Evolutionary conservation across 352 stramenopile species (phyloP), one percentile per base, ranked within the genome.

Genomic region (Pythium angustatum): DNA sequence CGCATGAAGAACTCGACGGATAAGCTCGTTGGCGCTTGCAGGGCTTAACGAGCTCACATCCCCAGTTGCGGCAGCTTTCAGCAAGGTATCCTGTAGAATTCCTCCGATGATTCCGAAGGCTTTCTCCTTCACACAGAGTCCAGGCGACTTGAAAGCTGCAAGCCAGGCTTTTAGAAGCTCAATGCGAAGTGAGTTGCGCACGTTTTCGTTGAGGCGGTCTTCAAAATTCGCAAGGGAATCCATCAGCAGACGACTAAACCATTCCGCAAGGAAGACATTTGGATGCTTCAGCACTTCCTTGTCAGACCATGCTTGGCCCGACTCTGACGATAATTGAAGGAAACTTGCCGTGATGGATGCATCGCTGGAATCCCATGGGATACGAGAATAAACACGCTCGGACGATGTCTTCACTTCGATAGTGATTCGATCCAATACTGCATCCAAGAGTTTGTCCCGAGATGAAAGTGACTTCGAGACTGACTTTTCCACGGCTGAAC

Each of bases 181-280:
- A 58, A 90, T 76, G 21, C 82, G 81, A 31, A 93, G 75, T 11
- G 73, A 58, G 55, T 86, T 82, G 10, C 87, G 80, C 7, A 74
- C 49, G 15, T 69, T 54, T 15, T 71, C 72, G 12, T 72, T 70
- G 4, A 91, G 55, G 19, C 66, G 55, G 24, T 76, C 58, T 41
- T 88, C 77, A 57, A 79, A 79, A 28, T 65, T 34, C 26, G 78
- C 69, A 9, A 91, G 68, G 1, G 72, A 78, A 30, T 91, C 77
- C 54, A 93, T 77, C 54, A 97, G 50, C 31, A 97, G 71, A 6
- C 74, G 75, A 57, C 81, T 96, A 51, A 94, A 79, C 85, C 84
- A 96, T 53, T 96, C 85, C 0, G 87, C 88, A 21, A 97, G 73
- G 56, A 90, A 92, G 1, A 97, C 68, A 31, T 94, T 96, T 14